These are phyloP conservation scores for Heliocybe sulcata DNA, from an alignment of 1,284 basidiomycete genomes.

Conservation along the genomic window DNA sequence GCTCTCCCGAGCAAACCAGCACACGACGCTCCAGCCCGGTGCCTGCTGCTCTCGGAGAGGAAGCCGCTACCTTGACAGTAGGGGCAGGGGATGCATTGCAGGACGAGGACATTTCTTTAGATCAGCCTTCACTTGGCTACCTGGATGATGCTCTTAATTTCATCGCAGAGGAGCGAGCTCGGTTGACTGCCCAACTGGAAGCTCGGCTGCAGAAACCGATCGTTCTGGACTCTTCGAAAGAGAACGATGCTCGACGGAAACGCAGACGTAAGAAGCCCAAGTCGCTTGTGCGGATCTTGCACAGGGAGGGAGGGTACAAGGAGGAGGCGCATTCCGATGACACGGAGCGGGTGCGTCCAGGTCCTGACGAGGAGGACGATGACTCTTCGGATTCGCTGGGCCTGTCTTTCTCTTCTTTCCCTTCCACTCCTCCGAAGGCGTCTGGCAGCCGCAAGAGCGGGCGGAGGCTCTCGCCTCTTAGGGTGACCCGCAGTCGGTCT, in stretches of 20 bases:
- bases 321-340: constrained; percentile 5
- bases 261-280: constrained; percentile 39
- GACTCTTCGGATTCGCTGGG: constrained; percentile 28
- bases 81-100: constrained; percentile 2
- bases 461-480: constrained; percentile 17
- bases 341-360: background rate
- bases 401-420: constrained; percentile 17
- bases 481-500: constrained; percentile 35
- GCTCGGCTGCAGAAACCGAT: constrained; percentile 15
- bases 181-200: constrained; percentile 39
- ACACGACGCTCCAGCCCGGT: background rate
- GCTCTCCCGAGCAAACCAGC: constrained; percentile 6
- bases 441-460: constrained; percentile 16
- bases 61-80: background rate
- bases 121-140: constrained; percentile 51
- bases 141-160: constrained; percentile 60
- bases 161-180: constrained; percentile 56
- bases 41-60: background rate
- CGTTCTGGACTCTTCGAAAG: constrained; percentile 6
- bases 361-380: constrained; percentile 5
- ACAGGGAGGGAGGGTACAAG: constrained; percentile 12
- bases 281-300: constrained; percentile 11
- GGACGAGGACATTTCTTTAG: constrained; percentile 6
- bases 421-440: constrained; percentile 30
- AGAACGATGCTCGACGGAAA: constrained; percentile 32